phyloP scores from a whole-genome alignment of 2,329 filamentous ascomycete species.

The Xylaria sp. region DNA sequence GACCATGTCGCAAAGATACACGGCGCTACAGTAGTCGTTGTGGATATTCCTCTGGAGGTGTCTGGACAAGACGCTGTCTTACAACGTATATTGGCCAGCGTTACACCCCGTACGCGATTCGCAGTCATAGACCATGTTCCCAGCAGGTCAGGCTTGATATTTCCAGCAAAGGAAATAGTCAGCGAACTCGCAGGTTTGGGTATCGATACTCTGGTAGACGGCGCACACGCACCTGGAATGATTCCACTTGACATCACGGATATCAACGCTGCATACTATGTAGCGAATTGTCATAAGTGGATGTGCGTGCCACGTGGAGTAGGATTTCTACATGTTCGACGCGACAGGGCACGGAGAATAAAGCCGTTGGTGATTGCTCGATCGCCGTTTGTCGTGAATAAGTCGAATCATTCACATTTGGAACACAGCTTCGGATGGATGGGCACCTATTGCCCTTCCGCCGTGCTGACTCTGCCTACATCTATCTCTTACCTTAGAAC shows the following conservation, averaged over 20 bases:
- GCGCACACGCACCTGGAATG: conserved; percentile 26
- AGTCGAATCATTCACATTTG: conserved; percentile 13
- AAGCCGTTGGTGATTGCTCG: conserved; percentile 28
- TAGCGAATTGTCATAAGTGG: conserved; percentile 32
- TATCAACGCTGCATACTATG: conserved; percentile 30
- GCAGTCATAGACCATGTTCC: conserved; percentile 31
- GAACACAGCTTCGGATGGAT: conserved; percentile 32
- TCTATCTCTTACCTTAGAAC: conserved; percentile 20
- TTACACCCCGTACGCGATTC: conserved; percentile 30
- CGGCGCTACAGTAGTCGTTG: conserved; percentile 25
- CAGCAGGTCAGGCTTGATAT: conserved; percentile 28
- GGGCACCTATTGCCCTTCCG: conserved; percentile 25
- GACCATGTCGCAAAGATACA: conserved; percentile 17
- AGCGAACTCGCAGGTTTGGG: conserved; percentile 15
- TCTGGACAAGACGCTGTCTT: conserved; percentile 22
- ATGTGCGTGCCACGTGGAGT: conserved; percentile 33
- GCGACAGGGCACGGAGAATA: conserved; percentile 7
- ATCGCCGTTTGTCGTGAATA: conserved; percentile 16
- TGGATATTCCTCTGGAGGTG: conserved; percentile 18
- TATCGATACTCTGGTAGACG: conserved; percentile 31
- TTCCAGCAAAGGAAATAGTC: conserved; percentile 30
- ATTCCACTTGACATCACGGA: conserved; percentile 20
- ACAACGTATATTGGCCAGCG: conserved; percentile 21
- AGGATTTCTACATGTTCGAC: conserved; percentile 27
- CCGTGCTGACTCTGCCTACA: conserved; percentile 21